Evolutionary conservation across 1,284 basidiomycete species (phyloP), one percentile per base, ranked within the genome.

Genomic region (Anthracocystis walkeri): DNA sequence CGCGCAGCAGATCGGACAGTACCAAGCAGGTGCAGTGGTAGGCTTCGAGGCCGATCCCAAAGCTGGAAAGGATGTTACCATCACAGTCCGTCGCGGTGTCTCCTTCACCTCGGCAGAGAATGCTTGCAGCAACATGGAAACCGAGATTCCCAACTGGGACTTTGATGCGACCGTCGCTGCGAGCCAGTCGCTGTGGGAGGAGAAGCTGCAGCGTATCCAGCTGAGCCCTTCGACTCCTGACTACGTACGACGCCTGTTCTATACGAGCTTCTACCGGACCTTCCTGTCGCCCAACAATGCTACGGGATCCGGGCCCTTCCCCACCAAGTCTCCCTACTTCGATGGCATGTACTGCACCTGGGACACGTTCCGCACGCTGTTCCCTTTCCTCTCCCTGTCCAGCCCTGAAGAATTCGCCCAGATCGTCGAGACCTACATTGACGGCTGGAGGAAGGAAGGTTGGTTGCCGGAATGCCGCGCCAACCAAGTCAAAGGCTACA

Each of bases 221-320:
- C 67, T 82, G 33, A 49, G 31, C 48, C 48, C 69, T 12, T 59
- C 70, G 0, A 80, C 79, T n/a, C 65, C 78, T n/a, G 64, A 71
- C 35, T 67, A 71, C 44, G 44, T 82, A 42, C 58, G 56, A n/a
- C 35, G 69, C 25, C 58, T 82, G 20, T 78, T 82, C 65, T 82
- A 82, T 60, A 75, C 77, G 23, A 73, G 65, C 14, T 70, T 81
- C 45, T 82, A 82, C 66, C 64, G 80, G n/a, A 65, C 70, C 20
- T 82, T 82, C 63, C 68, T 82, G 7, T 80, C 66, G 23, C 81
- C 81, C 18, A 82, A 82, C 73, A 82, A 82, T 44, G 80, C 78
- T 10, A 82, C 81, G 2, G 58, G 31, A 12, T 65, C 71, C 29
- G 70, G 64, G 3, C 70, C 65, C 4, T 65, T 69, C 56, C 55